Conservation (phyloP, 257 asterid species). For the Lycium ferocissimum region DNA sequence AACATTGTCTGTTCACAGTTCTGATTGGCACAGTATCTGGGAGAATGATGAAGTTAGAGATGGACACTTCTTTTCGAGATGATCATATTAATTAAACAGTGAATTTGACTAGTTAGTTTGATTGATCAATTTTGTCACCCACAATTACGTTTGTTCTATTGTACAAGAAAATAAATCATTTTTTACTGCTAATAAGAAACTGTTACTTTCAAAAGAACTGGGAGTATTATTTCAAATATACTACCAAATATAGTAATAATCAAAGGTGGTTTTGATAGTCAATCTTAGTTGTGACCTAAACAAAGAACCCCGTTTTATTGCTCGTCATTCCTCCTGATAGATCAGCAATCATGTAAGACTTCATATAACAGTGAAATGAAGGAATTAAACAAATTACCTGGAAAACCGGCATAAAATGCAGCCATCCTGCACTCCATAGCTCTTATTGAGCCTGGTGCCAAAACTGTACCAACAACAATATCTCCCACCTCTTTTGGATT, state of each 20-base stretch:
- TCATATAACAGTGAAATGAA: neutral
- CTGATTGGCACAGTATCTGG: constrained; percentile 81
- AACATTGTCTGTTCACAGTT: constrained; percentile 93
- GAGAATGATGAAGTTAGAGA: constrained; percentile 30
- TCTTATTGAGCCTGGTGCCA: constrained; percentile 87
- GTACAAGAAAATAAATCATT: neutral
- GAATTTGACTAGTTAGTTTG: neutral
- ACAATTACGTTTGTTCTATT: neutral
- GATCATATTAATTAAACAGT: neutral
- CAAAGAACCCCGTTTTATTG: too few species aligned
- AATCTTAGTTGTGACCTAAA: neutral
- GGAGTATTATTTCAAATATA: neutral
- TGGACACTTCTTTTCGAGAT: neutral
- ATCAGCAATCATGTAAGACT: too few species aligned
- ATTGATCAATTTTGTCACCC: neutral
- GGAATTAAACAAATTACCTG: constrained; percentile 55
- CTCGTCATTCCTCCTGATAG: too few species aligned
- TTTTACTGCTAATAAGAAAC: neutral
- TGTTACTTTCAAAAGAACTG: neutral
- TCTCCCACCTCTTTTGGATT: constrained; percentile 91
- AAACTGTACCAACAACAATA: constrained; percentile 88
- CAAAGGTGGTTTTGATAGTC: neutral
- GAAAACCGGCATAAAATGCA: constrained; percentile 91
- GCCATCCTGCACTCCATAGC: constrained; percentile 93
- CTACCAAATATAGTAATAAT: neutral